Base-by-base conservation (phyloP, 164 flowering plant species). In the Nymphaea colorata region DNA sequence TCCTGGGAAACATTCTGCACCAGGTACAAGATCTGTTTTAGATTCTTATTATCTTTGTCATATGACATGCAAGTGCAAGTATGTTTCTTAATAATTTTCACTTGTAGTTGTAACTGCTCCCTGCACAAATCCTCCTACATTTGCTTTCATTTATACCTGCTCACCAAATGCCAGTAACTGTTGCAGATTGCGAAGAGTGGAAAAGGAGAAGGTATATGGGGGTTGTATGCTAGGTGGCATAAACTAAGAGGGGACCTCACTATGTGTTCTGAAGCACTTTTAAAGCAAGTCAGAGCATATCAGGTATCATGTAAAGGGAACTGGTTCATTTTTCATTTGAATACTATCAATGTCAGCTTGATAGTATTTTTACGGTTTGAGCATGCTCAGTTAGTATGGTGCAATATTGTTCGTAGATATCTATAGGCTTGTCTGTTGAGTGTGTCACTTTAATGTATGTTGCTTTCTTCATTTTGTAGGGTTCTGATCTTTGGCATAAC, bases 171-270 rank as follows among this genome's bases (percentile, higher is more conserved):
- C 12, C 55, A 47, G 55, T 47, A 47, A 47, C 55, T 64, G 41
- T 16, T 76, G 36, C 69, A 87, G 96, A 77, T 87, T 66, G 85
- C 88, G 72, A 86, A 83, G 66, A 80, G 77, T 80, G 82, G 79
- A 41, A 76, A 82, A 6, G 79, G 77, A 71, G 89, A 79, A 68
- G 89, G 86, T 53, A 70, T 82, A 2, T 94, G 96, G 97, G 98
- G 98, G 67, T 75, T 94, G 64, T 91, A 87, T 88, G 97, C 96
- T 62, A 82, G 91, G 76, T 94, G 97, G 98, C 88, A 84, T 73
- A 88, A 78, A 80, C 70, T 87, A n/a, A 88, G 83, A 76, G 96
- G 98, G 44, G 96, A 94, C 73, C 81, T 88, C 5, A 66, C 73
- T 41, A 88, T 91, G 96, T 88, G 96, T 67, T 83, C 94, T 7